Conservation (phyloP, 257 asterid species). For the Jasminum sambac region DNA sequence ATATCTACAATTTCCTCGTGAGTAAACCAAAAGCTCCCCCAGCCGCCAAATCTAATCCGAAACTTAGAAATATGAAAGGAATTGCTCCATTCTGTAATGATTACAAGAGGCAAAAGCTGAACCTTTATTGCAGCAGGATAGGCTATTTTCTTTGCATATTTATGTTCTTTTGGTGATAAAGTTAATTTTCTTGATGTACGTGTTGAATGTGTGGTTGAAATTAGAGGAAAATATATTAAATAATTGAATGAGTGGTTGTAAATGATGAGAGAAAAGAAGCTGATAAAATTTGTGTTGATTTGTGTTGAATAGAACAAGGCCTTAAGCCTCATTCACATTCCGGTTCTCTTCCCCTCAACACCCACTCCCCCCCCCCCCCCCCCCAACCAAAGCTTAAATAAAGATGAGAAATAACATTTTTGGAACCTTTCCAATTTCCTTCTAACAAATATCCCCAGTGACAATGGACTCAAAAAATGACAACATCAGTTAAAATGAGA, state of each 20-base stretch:
- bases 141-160: not conserved
- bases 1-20: not conserved
- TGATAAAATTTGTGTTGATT: too few relatives aligned
- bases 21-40: not conserved
- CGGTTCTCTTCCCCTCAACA: not conserved
- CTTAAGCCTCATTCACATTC: not conserved
- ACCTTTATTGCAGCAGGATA: not conserved
- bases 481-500: not conserved
- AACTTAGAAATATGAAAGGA: not conserved
- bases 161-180: too few relatives aligned
- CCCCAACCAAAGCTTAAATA: not conserved
- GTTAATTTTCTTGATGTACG: too few relatives aligned
- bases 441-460: not conserved
- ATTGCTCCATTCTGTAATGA: not conserved
- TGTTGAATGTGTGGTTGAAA: too few relatives aligned
- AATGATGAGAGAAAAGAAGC: too few relatives aligned
- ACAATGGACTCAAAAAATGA: not conserved
- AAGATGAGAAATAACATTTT: not conserved
- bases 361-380: too few relatives aligned
- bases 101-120: not conserved
- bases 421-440: not conserved
- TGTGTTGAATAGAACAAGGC: too few relatives aligned
- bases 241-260: too few relatives aligned
- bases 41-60: not conserved
- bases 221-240: too few relatives aligned